These are phyloP conservation scores for Mikania micrantha DNA, from an alignment of 129 eudicot genomes.

Conservation along the genomic window DNA sequence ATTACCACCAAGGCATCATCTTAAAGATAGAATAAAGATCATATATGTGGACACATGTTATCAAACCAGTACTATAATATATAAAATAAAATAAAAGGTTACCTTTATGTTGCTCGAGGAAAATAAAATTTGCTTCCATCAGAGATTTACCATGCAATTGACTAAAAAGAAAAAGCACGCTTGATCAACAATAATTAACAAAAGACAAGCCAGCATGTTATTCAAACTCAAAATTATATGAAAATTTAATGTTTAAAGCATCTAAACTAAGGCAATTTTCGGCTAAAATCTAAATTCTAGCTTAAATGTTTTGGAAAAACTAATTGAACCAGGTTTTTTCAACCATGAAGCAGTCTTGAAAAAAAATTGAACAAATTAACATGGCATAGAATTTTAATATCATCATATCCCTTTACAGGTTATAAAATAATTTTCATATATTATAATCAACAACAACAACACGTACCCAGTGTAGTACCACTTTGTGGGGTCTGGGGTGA, in stretches of 20 bases:
- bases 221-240: neutral
- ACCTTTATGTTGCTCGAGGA: slow-evolving; percentile 79
- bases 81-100: neutral
- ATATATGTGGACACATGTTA: neutral
- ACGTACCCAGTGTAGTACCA: no score
- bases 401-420: neutral
- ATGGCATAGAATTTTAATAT: neutral
- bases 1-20: slow-evolving; percentile 1
- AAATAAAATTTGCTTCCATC: slow-evolving; percentile 53
- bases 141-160: slow-evolving; percentile 72
- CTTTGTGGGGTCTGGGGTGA: no score
- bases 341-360: neutral
- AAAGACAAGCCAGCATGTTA: neutral
- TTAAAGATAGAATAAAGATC: slow-evolving; percentile 1
- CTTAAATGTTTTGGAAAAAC: neutral
- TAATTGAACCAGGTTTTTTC: neutral
- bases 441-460: no score
- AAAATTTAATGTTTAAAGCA: neutral
- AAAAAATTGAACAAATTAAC: neutral
- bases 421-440: neutral
- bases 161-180: slow-evolving; percentile 29
- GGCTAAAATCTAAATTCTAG: neutral
- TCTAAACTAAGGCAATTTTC: neutral
- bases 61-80: neutral
- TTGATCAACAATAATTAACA: neutral